phyloP scores from a whole-genome alignment of 2,329 filamentous ascomycete genomes.

The Pseudopithomyces maydicus region DNA sequence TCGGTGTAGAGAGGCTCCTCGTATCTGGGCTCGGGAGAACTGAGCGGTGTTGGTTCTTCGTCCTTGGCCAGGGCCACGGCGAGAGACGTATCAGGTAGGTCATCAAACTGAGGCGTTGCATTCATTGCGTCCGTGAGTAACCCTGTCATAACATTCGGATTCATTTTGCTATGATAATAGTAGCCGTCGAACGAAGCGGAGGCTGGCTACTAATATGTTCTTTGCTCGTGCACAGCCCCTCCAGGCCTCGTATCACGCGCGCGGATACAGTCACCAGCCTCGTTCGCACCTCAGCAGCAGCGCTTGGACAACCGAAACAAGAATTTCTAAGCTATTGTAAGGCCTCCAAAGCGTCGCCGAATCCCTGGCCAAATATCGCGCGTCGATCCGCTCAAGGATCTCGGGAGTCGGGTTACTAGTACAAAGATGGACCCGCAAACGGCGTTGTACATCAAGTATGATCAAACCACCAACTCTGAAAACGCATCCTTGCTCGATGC shows the following conservation, averaged over 20 bases:
- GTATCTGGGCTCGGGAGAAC: constrained; percentile 11
- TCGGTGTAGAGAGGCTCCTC: constrained; percentile 39
- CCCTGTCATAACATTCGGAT: not conserved
- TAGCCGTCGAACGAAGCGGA: not conserved
- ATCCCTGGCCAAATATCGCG: not conserved
- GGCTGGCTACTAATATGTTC: constrained; percentile 1
- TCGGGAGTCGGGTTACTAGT: not conserved
- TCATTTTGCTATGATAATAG: not conserved
- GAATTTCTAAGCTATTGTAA: not conserved
- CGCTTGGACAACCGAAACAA: not conserved
- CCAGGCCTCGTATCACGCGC: constrained; percentile 9
- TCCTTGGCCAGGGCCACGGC: constrained; percentile 1
- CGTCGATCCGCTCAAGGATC: not conserved
- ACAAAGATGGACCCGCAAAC: constrained; percentile 4
- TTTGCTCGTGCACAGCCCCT: constrained; percentile 10
- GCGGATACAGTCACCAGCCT: not conserved
- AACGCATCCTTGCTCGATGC: not conserved
- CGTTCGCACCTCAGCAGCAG: not conserved
- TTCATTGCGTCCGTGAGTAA: not conserved
- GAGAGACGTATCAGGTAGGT: not conserved
- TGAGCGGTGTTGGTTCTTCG: not conserved
- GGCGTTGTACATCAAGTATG: not conserved
- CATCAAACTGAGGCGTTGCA: not conserved
- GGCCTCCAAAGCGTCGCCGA: not conserved
- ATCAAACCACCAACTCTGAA: not conserved